Percentiles rank a stretch among this genome's conserved stretches.
Evolutionary conservation across 1,139 yeast genomes (phyloP).

Genomic region (Hemisphaericaspora xylanilytica): DNA sequence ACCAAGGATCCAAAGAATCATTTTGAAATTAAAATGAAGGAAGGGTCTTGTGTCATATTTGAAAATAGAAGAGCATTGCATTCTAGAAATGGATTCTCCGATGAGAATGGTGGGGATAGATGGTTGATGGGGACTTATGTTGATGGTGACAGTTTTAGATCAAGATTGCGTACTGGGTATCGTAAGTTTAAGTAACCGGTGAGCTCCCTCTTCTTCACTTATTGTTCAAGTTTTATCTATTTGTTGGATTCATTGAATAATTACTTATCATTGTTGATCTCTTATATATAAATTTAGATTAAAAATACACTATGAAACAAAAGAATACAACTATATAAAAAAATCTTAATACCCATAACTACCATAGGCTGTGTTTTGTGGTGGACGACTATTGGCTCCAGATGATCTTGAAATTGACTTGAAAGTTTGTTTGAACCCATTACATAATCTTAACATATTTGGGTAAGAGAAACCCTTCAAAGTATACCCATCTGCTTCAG

Average conservation of each 20-base stretch:
- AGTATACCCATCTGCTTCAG: conserved; percentile 81
- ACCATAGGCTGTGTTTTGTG: conserved; percentile 19
- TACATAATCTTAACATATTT: conserved; percentile 81
- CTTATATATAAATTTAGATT: neutral
- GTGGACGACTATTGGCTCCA: conserved; percentile 17
- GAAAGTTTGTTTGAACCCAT: conserved; percentile 79
- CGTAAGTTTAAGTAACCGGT: conserved; percentile 9
- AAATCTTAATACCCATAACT: conserved; percentile 9
- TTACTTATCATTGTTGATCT: neutral
- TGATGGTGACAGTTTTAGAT: conserved; percentile 69
- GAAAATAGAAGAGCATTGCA: conserved; percentile 74
- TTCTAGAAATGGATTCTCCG: conserved; percentile 61
- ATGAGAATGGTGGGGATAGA: conserved; percentile 52
- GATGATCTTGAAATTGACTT: conserved; percentile 28
- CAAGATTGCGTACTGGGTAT: conserved; percentile 47
- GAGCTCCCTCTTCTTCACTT: too few relatives aligned
- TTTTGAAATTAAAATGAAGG: conserved; percentile 54
- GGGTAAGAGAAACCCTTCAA: conserved; percentile 80
- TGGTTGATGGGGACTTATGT: conserved; percentile 81
- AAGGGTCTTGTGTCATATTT: conserved; percentile 66
- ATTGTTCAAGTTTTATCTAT: too few relatives aligned
- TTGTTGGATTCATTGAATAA: neutral
- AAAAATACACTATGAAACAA: conserved; percentile 4
- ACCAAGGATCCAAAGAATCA: conserved; percentile 58
- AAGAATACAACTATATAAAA: neutral